Evolutionary conservation across 2,329 filamentous ascomycete species (phyloP), one percentile per base, ranked within the genome.

Genomic region (Fusarium algeriense): DNA sequence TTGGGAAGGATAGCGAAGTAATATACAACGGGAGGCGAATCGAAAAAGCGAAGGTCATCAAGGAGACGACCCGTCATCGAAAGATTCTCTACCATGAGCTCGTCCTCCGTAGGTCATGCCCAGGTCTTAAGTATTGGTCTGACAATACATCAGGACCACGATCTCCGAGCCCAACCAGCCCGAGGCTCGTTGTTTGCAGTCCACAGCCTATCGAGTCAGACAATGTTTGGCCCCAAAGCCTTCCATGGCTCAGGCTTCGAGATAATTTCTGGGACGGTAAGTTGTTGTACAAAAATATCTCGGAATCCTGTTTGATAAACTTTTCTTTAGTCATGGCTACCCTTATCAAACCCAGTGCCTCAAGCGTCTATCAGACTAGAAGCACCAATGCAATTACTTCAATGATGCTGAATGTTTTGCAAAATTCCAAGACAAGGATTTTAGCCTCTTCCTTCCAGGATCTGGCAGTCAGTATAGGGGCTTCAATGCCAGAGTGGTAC

Each of bases 101-200:
- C 37, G 17, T 19, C 11, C 19, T 40, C 13, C 37, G 37, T 40
- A 40, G n/a, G 37, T 40, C n/a, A n/a, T 13, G 7, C 13, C 8
- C 1, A 1, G 2, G 1, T 13, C 19, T 40, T 11, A n/a, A 40
- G 7, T 1, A 4, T 13, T 13, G 7, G 19, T 12, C 37, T n/a
- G n/a, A n/a, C 6, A 40, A 40, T 19, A 40, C 30, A 8, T 4
- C 37, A 40, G 37, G 37, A 40, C 37, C 37, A 40, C 37, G 37
- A n/a, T 40, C 37, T 11, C 37, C 37, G 10, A 40, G 37, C 11
- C 37, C 37, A 40, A n/a, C 8, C 2, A 19, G n/a, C 19, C 11
- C 37, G 2, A 40, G 3, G 11, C 37, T 40, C 7, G 37, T 40
- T n/a, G 37, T 40, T 40, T 40, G 37, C 37, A 40, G 37, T n/a